These are phyloP conservation scores for Nicotiana knightiana DNA, from an alignment of 257 asterid species.

Conservation along the genomic window DNA sequence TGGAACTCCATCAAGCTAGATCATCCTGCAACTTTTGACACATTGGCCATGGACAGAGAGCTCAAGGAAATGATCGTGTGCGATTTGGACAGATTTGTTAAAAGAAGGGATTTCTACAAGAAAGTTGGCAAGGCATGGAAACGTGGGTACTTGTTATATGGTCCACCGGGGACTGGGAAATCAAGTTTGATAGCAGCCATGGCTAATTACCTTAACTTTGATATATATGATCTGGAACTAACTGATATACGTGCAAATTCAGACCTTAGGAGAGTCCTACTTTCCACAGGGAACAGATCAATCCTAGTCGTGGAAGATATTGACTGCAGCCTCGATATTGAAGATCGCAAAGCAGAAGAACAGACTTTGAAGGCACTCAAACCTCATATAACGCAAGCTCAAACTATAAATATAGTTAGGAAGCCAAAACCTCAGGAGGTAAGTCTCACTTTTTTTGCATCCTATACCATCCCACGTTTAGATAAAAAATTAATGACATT, in stretches of 20 bases:
- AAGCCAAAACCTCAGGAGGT: conserved; percentile 26
- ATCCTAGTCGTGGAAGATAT: conserved; percentile 51
- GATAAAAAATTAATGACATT: neutral
- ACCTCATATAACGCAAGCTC: conserved; percentile 24
- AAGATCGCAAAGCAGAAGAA: conserved; percentile 31
- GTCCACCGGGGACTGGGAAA: conserved; percentile 53
- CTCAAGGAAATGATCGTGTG: conserved; percentile 38
- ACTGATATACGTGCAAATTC: conserved; percentile 27
- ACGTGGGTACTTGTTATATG: conserved; percentile 44
- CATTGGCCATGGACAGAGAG: conserved; percentile 38
- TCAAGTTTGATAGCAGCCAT: conserved; percentile 52
- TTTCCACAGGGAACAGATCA: conserved; percentile 31
- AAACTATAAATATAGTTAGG: conserved; percentile 31
- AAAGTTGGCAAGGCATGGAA: conserved; percentile 57
- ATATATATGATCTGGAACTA: conserved; percentile 46
- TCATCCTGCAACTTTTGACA: conserved; percentile 44
- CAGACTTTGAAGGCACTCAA: conserved; percentile 27
- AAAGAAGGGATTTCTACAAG: conserved; percentile 32
- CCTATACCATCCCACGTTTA: neutral
- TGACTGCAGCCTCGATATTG: conserved; percentile 32
- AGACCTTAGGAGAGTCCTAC: conserved; percentile 33
- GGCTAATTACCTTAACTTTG: conserved; percentile 48
- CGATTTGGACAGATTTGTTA: conserved; percentile 38
- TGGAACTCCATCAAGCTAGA: conserved; percentile 43
- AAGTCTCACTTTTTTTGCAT: neutral